Base-by-base conservation (phyloP, 345 rosid genomes). In the Linum trigynum region DNA sequence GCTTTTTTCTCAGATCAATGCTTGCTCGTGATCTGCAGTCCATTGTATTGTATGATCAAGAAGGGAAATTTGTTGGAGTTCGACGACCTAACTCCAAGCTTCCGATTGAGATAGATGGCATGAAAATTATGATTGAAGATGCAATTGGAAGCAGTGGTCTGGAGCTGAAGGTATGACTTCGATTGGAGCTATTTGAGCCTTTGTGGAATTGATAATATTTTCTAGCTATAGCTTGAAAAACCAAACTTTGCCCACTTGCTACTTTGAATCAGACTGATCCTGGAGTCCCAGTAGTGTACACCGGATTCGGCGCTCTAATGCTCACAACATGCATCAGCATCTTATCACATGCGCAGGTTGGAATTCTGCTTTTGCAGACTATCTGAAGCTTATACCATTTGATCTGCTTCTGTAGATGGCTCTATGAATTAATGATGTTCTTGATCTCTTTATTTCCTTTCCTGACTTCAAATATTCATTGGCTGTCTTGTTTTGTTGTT, bases 1-100 rank as follows among this genome's bases (percentile, higher is more conserved):
- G 38, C 39, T 56, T 3, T 36, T 58, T 71, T 75, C 3, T 64
- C 86, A 92, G 98, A 82, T 90, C 97, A 37, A 90, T 88, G 96
- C 92, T 92, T 59, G 98, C 98, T 78, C 86, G 97, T 64, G 95
- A 92, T 84, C 90, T 92, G 62, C 98, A 90, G 53, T 92, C 97
- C 39, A 79, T 92, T 70, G 81, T 88, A 65, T 72, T 88, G 5
- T 90, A 90, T 62, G 97, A 90, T 77, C 79, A 80, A 73, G 94
- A 92, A 53, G 96, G 97, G 66, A 90, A 88, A 48, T 92, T 92
- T 42, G 84, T 78, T 35, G 98, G 98, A 62, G 82, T 92, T 11
- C 82, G 97, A 74, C 76, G 96, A 69, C 97, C 98, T 17, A 90
- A 75, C 83, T 92, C 97, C 17, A 86, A 84, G 77, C 98, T 90